Base-by-base conservation (phyloP, 805 yeast genomes). In the Zygosaccharomyces bisporus region DNA sequence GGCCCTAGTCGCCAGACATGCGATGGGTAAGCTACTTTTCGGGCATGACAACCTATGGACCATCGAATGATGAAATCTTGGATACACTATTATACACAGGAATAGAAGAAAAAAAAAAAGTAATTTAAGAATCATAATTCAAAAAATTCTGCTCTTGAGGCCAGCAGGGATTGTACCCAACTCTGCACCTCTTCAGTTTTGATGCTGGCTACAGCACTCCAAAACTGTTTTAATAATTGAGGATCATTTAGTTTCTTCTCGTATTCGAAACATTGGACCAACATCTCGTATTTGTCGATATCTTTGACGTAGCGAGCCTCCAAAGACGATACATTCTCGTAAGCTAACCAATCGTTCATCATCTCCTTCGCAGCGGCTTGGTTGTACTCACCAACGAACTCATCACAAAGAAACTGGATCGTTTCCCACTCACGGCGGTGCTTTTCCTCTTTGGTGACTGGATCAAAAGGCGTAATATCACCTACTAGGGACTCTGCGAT, bases 401-500 rank as follows among this genome's bases (percentile, higher is more conserved):
- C 60, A 1, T 72, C 69, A 20, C 81, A 62, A 43, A 90, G 62
- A 60, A 81, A 89, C 34, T 74, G 58, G 53, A 91, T 84, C 3
- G 96, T 79, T 19, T 66, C 80, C 31, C 71, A 74, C 59, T 90
- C 98, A 45, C 97, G 74, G 44, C 83, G 74, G 62, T 86, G 93
- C 64, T 90, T 90, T 61, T 90, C 97, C 18, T 67, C 71, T 61
- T 88, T 87, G 34, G 79, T 69, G 19, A 89, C 78, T 47, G 74
- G 57, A 67, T 88, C 86, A 64, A 77, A 66, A 55, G 98, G 91
- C 2, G 95, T 89, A 41, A 90, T 86, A 62, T 90, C 98, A 19
- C 98, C 98, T n/a, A 91, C 97, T 25, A 90, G 70, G 6, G 89
- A 67, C 70, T 90, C 98, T 8, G 97, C 96, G 56, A 90, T 85